phyloP scores from a whole-genome alignment of 2,329 filamentous ascomycete genomes.

The Coniosporium tulheliwenetii region DNA sequence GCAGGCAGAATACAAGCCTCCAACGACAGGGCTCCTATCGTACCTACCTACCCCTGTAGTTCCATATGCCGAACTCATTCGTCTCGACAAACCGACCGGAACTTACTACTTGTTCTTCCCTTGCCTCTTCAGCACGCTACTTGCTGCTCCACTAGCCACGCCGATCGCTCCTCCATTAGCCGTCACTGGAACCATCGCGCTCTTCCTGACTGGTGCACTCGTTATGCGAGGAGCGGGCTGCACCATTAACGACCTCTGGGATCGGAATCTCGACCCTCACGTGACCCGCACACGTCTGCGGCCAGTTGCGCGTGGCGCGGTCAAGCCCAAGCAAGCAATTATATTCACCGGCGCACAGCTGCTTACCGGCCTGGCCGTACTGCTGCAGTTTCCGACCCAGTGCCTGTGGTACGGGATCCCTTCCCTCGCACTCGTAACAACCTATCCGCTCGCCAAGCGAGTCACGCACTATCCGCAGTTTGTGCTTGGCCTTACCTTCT shows the following conservation, averaged over 20 bases:
- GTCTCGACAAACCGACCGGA: slow-evolving; percentile 67
- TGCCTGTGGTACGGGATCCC: slow-evolving; percentile 70
- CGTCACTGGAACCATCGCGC: slow-evolving; percentile 45
- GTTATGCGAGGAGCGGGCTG: slow-evolving; percentile 83
- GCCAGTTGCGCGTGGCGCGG: slow-evolving; percentile 64
- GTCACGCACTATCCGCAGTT: slow-evolving; percentile 79
- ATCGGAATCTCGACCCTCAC: slow-evolving; percentile 70
- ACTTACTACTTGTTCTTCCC: slow-evolving; percentile 79
- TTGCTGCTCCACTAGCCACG: slow-evolving; percentile 54
- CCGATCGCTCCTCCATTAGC: slow-evolving; percentile 45
- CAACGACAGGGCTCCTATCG: slow-evolving; percentile 55
- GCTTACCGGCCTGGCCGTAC: slow-evolving; percentile 53
- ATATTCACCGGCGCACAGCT: slow-evolving; percentile 62
- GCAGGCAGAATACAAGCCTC: slow-evolving; percentile 40
- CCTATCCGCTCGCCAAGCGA: slow-evolving; percentile 72
- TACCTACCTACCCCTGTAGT: slow-evolving; percentile 53
- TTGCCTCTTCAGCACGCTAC: slow-evolving; percentile 68
- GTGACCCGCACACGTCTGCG: slow-evolving; percentile 62
- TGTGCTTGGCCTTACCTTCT: slow-evolving; percentile 71
- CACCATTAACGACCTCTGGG: slow-evolving; percentile 83
- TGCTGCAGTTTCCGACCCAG: slow-evolving; percentile 57
- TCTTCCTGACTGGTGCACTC: slow-evolving; percentile 63
- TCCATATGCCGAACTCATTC: slow-evolving; percentile 68
- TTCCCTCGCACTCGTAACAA: slow-evolving; percentile 54
- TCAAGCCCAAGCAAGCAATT: slow-evolving; percentile 56